Evolutionary conservation across 2,329 filamentous ascomycete genomes (phyloP), one percentile per base, ranked within the genome.

Genomic region (Cladosporium austrohemisphaericum): DNA sequence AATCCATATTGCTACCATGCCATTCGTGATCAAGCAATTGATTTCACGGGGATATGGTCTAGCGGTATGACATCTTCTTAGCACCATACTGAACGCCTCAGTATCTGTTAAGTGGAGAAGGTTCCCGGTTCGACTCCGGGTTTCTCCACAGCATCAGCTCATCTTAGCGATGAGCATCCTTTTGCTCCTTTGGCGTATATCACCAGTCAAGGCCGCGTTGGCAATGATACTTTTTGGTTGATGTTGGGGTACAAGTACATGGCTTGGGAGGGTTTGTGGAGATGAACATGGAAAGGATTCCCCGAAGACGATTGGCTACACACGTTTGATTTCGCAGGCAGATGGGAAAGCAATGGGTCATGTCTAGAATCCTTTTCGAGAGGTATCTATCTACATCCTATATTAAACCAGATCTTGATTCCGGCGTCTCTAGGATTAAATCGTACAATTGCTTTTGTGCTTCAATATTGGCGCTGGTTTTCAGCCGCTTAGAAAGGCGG

Each of bases 401-500:
- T 25, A 13, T 13, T 16, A 38, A 20, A 26, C 22, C 36, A 20
- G 5, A 5, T 25, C 36, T 11, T 16, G 25, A 31, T 20, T 16
- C n/a, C n/a, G n/a, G 25, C 40, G 25, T n/a, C 40, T 31, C 14
- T 14, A 6, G 5, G 20, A 14, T 19, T 7, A 26, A 41, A 49
- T 41, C n/a, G n/a, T 41, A 35, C 46, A 49, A 36, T 28, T 25
- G 25, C 44, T 47, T 50, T 38, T 41, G n/a, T 14, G 5, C n/a
- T 44, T 18, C 18, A 25, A 11, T 11, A 14, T 7, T 14, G n/a
- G 13, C 10, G 11, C 4, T 2, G 3, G n/a, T n/a, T n/a, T n/a
- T n/a, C n/a, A n/a, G n/a, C n/a, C 7, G 25, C 23, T 32, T 76
- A 84, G 70, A 98, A 97, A 9, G 93, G 93, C 49, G 93, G 93